These are phyloP conservation scores for Sarocladiaceae sp. DNA, from an alignment of 2,329 filamentous ascomycete genomes.

Conservation along the genomic window DNA sequence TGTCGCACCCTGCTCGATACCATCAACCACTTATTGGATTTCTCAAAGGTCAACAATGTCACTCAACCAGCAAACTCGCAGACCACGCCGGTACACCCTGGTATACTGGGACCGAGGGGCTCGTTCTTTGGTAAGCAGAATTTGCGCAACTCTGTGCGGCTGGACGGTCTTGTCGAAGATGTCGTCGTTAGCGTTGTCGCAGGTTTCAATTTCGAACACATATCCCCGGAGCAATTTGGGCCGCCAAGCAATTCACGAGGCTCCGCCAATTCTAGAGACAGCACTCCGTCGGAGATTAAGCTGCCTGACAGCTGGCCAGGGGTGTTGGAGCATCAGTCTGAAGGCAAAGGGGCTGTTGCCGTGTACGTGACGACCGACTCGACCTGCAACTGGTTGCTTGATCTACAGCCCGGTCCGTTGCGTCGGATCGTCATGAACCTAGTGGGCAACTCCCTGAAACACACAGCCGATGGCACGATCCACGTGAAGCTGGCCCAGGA, in stretches of 20 bases:
- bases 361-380: conserved; percentile 48
- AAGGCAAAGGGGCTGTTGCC: conserved; percentile 22
- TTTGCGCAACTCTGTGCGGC: conserved; percentile 22
- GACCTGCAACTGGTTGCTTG: conserved; percentile 45
- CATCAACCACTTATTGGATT: conserved; percentile 49
- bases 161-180: conserved; percentile 40
- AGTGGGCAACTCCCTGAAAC: conserved; percentile 60
- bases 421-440: conserved; percentile 58
- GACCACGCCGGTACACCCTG: not conserved
- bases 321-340: not conserved
- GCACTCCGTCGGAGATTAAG: not conserved
- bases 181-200: conserved; percentile 43
- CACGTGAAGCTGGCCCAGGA: conserved; percentile 22
- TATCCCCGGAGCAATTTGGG: conserved; percentile 9
- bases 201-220: conserved; percentile 34
- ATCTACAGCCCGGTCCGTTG: conserved; percentile 47
- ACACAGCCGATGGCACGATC: conserved; percentile 38
- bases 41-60: conserved; percentile 48
- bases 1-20: conserved; percentile 49
- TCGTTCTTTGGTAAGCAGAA: conserved; percentile 18
- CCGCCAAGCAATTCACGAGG: not conserved
- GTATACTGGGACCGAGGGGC: conserved; percentile 21
- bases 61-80: conserved; percentile 8
- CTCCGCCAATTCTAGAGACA: not conserved
- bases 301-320: not conserved